Evolutionary conservation across 805 yeast species (phyloP).

Genomic region (Teunomyces pallodes): DNA sequence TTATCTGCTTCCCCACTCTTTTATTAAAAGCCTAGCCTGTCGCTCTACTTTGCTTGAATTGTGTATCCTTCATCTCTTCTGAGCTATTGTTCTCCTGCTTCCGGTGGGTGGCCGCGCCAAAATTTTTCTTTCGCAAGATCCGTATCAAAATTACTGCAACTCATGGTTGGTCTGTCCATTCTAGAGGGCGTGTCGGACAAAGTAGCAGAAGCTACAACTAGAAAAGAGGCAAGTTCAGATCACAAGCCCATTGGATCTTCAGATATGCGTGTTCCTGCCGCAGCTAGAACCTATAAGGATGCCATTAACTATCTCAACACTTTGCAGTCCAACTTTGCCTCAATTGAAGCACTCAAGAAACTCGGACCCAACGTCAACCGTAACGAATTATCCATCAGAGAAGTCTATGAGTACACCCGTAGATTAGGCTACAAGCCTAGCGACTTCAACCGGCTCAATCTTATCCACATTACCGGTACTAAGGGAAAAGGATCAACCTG

Average conservation of each 20-base stretch:
- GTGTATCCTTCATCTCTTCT: not conserved
- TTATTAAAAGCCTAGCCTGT: too few relatives aligned
- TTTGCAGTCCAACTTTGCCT: constrained; percentile 86
- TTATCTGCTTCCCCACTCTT: too few relatives aligned
- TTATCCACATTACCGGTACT: constrained; percentile 94
- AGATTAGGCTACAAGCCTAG: constrained; percentile 45
- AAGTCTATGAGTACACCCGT: constrained; percentile 55
- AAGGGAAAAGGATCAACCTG: constrained; percentile 98
- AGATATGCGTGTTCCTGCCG: constrained; percentile 4
- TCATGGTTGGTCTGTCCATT: constrained; percentile 2
- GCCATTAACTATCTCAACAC: constrained; percentile 84
- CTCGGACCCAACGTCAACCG: constrained; percentile 58
- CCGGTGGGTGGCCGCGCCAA: not conserved
- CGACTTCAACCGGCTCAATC: constrained; percentile 72
- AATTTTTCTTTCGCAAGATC: not conserved
- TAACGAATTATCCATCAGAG: constrained; percentile 70
- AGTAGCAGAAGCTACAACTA: constrained; percentile 2
- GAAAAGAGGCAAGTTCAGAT: not conserved
- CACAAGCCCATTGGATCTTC: not conserved
- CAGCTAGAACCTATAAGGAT: constrained; percentile 44
- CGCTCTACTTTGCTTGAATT: too few relatives aligned
- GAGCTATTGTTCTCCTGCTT: not conserved
- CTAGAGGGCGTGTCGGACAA: constrained; percentile 2
- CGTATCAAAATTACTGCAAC: not conserved
- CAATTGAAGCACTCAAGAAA: constrained; percentile 76